Percentiles rank a stretch among this genome's conserved stretches.
Evolutionary conservation across 176 grass and related monocot species (phyloP).

Genomic region (Chloris gayana): DNA sequence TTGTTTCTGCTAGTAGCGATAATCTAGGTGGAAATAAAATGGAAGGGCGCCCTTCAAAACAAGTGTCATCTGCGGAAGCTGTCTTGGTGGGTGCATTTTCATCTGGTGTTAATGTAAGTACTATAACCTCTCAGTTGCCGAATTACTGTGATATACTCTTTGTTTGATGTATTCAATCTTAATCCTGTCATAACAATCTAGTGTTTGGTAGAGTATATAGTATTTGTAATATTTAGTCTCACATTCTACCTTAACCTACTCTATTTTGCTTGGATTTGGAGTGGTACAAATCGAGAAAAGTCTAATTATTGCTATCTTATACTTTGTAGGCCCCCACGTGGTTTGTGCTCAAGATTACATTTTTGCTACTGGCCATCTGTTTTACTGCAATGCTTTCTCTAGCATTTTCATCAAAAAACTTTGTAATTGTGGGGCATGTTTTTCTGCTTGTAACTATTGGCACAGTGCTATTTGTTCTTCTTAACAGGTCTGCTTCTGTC

Average conservation of each 20-base stretch:
- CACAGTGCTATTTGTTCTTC: slow-evolving; percentile 80
- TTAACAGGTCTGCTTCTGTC: slow-evolving; percentile 55
- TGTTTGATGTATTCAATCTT: not conserved
- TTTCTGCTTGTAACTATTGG: slow-evolving; percentile 82
- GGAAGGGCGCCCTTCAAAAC: slow-evolving; percentile 43
- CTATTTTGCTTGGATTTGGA: not conserved
- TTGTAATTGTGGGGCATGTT: slow-evolving; percentile 77
- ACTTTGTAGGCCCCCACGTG: slow-evolving; percentile 71
- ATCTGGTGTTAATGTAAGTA: slow-evolving; percentile 80
- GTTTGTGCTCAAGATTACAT: slow-evolving; percentile 72
- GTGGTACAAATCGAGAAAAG: slow-evolving; percentile 18
- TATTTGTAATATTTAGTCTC: not conserved
- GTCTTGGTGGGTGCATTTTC: slow-evolving; percentile 82
- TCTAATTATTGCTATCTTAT: slow-evolving; percentile 31
- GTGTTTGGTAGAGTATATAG: not conserved
- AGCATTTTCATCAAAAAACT: slow-evolving; percentile 79
- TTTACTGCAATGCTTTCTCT: slow-evolving; percentile 81
- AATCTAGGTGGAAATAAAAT: slow-evolving; percentile 30
- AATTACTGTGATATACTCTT: not conserved
- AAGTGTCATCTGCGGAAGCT: slow-evolving; percentile 75
- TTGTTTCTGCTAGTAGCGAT: not conserved
- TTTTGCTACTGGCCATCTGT: slow-evolving; percentile 76
- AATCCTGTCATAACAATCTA: not conserved
- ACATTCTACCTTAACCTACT: slow-evolving; percentile 1
- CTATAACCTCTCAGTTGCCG: not conserved